Evolutionary conservation across 352 stramenopile species (phyloP).

Genomic region (Pythium folliculosum): DNA sequence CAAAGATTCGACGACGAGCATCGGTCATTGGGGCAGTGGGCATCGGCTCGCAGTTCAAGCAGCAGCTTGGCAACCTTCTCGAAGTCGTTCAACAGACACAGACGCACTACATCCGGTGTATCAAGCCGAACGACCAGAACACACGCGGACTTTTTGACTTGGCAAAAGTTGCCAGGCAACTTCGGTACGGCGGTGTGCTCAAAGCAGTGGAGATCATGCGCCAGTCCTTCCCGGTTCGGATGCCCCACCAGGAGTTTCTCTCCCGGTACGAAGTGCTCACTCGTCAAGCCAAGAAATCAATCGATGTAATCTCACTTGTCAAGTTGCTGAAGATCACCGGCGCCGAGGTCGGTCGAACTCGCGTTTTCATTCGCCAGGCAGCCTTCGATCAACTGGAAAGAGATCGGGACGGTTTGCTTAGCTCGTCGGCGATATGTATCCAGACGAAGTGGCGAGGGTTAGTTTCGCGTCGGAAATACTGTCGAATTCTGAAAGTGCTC

Average conservation of each 20-base stretch:
- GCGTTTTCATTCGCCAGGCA: constrained; percentile 67
- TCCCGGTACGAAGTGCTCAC: constrained; percentile 50
- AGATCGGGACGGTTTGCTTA: constrained; percentile 39
- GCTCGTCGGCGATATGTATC: constrained; percentile 34
- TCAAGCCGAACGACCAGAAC: constrained; percentile 98
- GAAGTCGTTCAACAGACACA: constrained; percentile 93
- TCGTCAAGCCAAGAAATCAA: constrained; percentile 8
- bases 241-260: constrained; percentile 68
- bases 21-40: constrained; percentile 69
- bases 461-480: constrained; percentile 35
- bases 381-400: constrained; percentile 69
- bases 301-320: constrained; percentile 37
- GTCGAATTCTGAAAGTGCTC: constrained; percentile 37
- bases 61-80: constrained; percentile 92
- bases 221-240: constrained; percentile 81
- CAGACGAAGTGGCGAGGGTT: constrained; percentile 55
- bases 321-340: constrained; percentile 39
- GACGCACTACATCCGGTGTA: constrained; percentile 98
- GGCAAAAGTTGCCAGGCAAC: constrained; percentile 69
- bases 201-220: constrained; percentile 87
- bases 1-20: constrained; percentile 60
- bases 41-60: constrained; percentile 93
- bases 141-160: constrained; percentile 88
- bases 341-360: constrained; percentile 66
- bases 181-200: constrained; percentile 82